Percentiles rank a stretch among this genome's conserved stretches.
phyloP scores from a whole-genome alignment of 176 grass and related monocot genomes.

The Cenchrus purpureus region DNA sequence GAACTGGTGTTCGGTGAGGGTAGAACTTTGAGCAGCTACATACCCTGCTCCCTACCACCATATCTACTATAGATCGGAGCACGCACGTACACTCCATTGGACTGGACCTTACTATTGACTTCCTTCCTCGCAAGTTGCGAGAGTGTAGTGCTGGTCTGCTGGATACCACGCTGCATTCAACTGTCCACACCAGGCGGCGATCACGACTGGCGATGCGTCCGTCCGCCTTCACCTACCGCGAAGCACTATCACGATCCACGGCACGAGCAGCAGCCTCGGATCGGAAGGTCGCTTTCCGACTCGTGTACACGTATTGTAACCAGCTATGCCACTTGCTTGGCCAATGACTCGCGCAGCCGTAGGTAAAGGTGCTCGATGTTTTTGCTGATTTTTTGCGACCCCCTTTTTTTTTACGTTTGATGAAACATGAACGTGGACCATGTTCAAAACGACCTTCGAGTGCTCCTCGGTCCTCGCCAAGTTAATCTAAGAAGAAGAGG shows the following conservation, averaged over 20 bases:
- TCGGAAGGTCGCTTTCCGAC: background rate
- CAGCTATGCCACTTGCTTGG: background rate
- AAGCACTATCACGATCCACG: background rate
- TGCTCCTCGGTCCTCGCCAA: background rate
- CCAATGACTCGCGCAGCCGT: too few species aligned
- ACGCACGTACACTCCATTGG: background rate
- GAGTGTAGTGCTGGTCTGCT: too few species aligned
- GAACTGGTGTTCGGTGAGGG: too few species aligned
- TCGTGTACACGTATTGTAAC: too few species aligned
- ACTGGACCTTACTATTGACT: background rate
- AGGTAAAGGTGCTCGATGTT: background rate
- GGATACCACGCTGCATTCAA: background rate
- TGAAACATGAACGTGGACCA: background rate
- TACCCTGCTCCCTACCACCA: too few species aligned
- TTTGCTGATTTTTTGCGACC: background rate
- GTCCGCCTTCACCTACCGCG: conserved; percentile 10
- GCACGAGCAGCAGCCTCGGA: background rate
- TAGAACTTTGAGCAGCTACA: too few species aligned
- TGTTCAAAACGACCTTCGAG: background rate
- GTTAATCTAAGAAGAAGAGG: too few species aligned
- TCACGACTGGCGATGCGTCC: background rate
- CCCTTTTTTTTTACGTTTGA: background rate
- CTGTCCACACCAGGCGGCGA: background rate
- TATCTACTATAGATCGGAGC: background rate
- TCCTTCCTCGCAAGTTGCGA: background rate